Percentiles rank a stretch among this genome's conserved stretches.
These are phyloP conservation scores for Monosporozyma servazzii DNA, from an alignment of 805 yeast species.

Conservation along the genomic window DNA sequence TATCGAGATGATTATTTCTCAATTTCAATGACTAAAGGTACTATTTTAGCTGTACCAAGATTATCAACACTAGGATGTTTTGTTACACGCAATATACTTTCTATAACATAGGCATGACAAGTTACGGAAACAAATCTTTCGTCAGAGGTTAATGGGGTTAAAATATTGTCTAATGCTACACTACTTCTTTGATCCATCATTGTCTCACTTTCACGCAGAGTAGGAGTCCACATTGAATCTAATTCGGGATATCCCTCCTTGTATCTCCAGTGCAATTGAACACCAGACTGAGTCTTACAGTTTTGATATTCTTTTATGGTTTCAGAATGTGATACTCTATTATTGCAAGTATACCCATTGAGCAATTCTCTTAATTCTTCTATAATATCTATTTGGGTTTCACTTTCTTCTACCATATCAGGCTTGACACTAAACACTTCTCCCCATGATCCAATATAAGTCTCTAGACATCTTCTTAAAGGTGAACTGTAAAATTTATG, in stretches of 20 bases:
- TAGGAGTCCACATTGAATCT: slow-evolving; percentile 38
- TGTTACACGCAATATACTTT: slow-evolving; percentile 40
- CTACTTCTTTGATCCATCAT: slow-evolving; percentile 41
- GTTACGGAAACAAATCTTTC: slow-evolving; percentile 39
- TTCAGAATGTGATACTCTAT: slow-evolving; percentile 30
- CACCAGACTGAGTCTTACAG: slow-evolving; percentile 14
- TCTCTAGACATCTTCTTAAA: slow-evolving; percentile 50
- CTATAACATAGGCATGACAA: slow-evolving; percentile 54
- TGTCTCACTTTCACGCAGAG: slow-evolving; percentile 38
- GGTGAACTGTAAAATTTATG: slow-evolving; percentile 50
- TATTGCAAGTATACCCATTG: slow-evolving; percentile 53
- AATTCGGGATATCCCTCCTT: slow-evolving; percentile 39
- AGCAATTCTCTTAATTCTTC: slow-evolving; percentile 53
- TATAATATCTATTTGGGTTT: slow-evolving; percentile 12
- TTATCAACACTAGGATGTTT: slow-evolving; percentile 45
- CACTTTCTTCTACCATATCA: background rate
- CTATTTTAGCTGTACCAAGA: slow-evolving; percentile 54
- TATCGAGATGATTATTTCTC: background rate
- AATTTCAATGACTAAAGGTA: slow-evolving; percentile 44
- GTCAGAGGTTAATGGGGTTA: slow-evolving; percentile 28
- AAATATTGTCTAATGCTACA: slow-evolving; percentile 33
- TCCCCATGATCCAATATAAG: slow-evolving; percentile 43
- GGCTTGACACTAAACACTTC: slow-evolving; percentile 37
- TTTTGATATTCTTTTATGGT: slow-evolving; percentile 15
- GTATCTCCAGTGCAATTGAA: slow-evolving; percentile 37